phyloP scores from a whole-genome alignment of 306 rosid genomes.

The Notholithocarpus densiflorus region DNA sequence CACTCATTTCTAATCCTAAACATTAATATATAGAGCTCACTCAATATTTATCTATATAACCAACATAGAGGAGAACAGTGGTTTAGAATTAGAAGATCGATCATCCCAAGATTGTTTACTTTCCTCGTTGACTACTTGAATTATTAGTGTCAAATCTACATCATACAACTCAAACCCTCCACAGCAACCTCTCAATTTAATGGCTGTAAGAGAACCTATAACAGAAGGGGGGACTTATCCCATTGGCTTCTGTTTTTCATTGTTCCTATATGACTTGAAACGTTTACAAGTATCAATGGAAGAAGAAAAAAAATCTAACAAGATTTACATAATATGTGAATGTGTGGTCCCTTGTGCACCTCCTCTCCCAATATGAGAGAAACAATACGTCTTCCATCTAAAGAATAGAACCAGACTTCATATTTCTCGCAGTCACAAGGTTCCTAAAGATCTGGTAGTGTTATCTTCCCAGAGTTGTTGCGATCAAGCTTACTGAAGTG shows the following conservation, averaged over 20 bases:
- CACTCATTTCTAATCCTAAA: neutral
- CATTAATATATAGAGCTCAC: too few species aligned
- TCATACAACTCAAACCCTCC: neutral
- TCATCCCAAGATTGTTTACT: neutral
- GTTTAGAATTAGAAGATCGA: neutral
- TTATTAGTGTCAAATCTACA: neutral
- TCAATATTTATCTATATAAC: neutral
- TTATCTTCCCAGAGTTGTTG: slow-evolving; percentile 74
- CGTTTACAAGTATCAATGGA: neutral
- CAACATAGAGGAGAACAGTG: neutral
- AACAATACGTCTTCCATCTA: neutral
- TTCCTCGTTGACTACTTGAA: too few species aligned
- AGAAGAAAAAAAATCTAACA: neutral
- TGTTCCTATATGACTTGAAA: neutral
- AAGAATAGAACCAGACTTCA: neutral
- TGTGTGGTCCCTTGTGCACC: neutral
- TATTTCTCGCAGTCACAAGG: slow-evolving; percentile 14
- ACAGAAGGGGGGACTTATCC: neutral
- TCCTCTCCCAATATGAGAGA: too few species aligned
- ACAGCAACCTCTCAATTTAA: neutral
- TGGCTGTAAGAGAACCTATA: neutral
- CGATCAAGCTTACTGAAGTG: slow-evolving; percentile 69
- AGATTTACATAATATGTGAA: neutral
- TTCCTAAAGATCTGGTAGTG: slow-evolving; percentile 59
- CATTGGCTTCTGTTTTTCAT: neutral